Evolutionary conservation across 495 filamentous ascomycete species (phyloP).

Genomic region (Penicillium steckii): DNA sequence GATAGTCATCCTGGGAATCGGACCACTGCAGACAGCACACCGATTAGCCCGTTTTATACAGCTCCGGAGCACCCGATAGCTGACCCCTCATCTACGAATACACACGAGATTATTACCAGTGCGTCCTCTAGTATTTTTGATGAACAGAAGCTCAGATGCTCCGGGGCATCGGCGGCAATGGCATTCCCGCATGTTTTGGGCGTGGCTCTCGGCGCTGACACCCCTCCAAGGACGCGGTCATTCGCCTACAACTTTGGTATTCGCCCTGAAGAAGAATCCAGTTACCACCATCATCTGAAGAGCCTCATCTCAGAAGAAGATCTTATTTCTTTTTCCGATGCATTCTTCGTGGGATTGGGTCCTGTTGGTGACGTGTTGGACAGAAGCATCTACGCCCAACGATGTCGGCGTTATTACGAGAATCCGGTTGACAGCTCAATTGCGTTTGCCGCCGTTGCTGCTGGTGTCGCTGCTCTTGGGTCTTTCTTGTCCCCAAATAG

Average conservation of each 20-base stretch:
- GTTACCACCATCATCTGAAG: constrained; percentile 19
- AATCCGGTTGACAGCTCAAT: constrained; percentile 12
- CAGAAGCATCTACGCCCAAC: constrained; percentile 26
- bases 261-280: constrained; percentile 30
- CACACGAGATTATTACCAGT: constrained; percentile 13
- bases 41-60: constrained; percentile 8
- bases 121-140: constrained; percentile 30
- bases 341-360: constrained; percentile 24
- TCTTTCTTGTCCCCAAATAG: constrained; percentile 30
- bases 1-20: constrained; percentile 5
- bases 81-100: constrained; percentile 17
- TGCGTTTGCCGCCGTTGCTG: constrained; percentile 29
- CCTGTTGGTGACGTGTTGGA: constrained; percentile 27
- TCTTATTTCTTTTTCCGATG: constrained; percentile 17
- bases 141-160: constrained; percentile 30
- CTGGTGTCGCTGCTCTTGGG: constrained; percentile 28
- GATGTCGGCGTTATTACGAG: constrained; percentile 30
- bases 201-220: constrained; percentile 27
- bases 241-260: constrained; percentile 35
- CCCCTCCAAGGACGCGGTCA: constrained; percentile 26
- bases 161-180: constrained; percentile 32
- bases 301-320: constrained; percentile 28
- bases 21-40: neutral
- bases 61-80: too few species aligned
- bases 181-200: constrained; percentile 34